Percentiles rank a stretch among this genome's conserved stretches.
Evolutionary conservation across 768 basidiomycete species (phyloP).

Genomic region (Pulveroboletus sp.): DNA sequence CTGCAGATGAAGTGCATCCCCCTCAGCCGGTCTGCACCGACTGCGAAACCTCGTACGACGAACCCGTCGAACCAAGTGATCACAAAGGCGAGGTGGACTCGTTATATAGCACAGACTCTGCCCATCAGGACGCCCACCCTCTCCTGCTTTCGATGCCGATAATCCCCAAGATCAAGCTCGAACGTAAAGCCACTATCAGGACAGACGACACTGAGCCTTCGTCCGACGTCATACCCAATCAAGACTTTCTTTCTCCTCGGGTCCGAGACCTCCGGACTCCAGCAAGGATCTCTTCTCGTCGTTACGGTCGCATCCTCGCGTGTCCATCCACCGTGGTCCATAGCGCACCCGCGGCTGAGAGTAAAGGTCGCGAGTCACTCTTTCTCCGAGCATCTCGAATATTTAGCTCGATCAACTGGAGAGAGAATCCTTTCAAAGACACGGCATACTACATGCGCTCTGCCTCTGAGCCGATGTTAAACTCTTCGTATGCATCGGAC

Average conservation of each 20-base stretch:
- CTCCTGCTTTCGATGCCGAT: slow-evolving; percentile 26
- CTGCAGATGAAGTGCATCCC: not conserved
- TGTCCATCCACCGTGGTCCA: not conserved
- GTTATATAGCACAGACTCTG: slow-evolving; percentile 24
- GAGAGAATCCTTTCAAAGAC: not conserved
- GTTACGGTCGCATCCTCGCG: slow-evolving; percentile 7
- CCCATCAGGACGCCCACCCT: slow-evolving; percentile 21
- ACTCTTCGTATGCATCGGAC: not conserved
- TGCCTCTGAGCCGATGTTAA: slow-evolving; percentile 10
- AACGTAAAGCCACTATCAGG: slow-evolving; percentile 25
- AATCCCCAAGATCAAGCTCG: slow-evolving; percentile 27
- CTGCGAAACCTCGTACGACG: not conserved
- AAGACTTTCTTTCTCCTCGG: slow-evolving; percentile 20
- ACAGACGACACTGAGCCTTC: not conserved
- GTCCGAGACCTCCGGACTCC: slow-evolving; percentile 11
- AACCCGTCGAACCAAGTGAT: not conserved
- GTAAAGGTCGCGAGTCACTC: not conserved
- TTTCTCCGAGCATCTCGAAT: not conserved
- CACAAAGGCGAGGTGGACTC: slow-evolving; percentile 16
- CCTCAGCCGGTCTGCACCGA: not conserved
- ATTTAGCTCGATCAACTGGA: not conserved
- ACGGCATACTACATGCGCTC: slow-evolving; percentile 2
- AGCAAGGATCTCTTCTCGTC: slow-evolving; percentile 16
- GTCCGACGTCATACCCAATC: not conserved
- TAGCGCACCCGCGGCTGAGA: not conserved